Conservation (phyloP, 768 basidiomycete genomes). For the Pleurotus tuoliensis region DNA sequence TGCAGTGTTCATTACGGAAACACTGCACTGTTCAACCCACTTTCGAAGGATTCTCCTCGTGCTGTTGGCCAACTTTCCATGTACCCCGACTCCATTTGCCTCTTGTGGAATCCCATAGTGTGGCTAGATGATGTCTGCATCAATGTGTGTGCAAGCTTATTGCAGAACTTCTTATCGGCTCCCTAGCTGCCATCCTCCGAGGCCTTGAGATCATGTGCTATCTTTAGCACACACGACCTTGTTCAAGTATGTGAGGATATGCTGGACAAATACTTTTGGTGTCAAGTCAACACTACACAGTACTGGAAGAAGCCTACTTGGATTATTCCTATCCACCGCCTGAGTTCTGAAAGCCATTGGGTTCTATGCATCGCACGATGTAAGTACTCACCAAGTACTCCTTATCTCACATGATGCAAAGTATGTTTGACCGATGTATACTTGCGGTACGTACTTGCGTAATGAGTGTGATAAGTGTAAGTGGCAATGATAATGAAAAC, state of each 20-base stretch:
- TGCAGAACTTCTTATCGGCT: constrained; percentile 9
- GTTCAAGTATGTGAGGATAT: constrained; percentile 11
- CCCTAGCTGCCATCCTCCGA: background rate
- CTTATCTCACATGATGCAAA: no score
- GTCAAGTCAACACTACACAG: background rate
- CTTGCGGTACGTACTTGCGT: no score
- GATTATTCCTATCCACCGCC: constrained; percentile 34
- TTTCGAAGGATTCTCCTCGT: background rate
- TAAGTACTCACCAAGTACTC: no score
- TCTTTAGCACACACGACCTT: constrained; percentile 20
- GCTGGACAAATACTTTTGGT: constrained; percentile 19
- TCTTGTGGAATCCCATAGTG: background rate
- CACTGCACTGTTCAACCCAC: background rate
- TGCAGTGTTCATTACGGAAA: background rate
- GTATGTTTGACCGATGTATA: no score
- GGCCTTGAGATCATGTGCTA: background rate
- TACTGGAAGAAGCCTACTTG: constrained; percentile 30
- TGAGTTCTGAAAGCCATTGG: constrained; percentile 22
- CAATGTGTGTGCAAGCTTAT: constrained; percentile 18
- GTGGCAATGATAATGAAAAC: no score
- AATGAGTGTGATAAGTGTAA: no score
- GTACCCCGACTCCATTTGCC: constrained; percentile 9
- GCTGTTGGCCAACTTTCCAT: constrained; percentile 8
- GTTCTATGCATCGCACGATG: constrained; percentile 22
- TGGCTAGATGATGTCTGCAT: constrained; percentile 22